phyloP scores from a whole-genome alignment of 1,284 basidiomycete species.

The Rugosomyces carneus region DNA sequence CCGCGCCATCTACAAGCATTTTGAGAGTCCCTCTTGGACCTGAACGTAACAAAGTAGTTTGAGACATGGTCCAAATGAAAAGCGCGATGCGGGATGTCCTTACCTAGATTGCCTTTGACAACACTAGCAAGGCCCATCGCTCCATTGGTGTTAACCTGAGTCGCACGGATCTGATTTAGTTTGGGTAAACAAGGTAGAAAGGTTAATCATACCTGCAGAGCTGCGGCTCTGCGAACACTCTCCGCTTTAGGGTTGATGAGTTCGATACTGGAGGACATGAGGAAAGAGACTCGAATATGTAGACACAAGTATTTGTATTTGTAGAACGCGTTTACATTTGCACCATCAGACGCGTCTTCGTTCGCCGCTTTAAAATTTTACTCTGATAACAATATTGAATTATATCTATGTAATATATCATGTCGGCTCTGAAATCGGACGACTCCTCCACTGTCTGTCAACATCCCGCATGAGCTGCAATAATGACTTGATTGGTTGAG shows the following conservation, averaged over 20 bases:
- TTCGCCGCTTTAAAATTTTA: conserved; percentile 16
- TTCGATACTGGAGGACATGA: conserved; percentile 80
- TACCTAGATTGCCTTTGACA: conserved; percentile 94
- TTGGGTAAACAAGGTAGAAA: conserved; percentile 11
- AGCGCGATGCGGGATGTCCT: conserved; percentile 19
- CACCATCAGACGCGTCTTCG: conserved; percentile 17
- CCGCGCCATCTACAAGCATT: conserved; percentile 99
- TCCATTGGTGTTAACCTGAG: conserved; percentile 82
- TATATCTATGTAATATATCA: too few species aligned
- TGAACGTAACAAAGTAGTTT: conserved; percentile 28
- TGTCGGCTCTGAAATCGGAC: conserved; percentile 9
- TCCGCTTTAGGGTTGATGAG: conserved; percentile 95
- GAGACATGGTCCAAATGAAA: conserved; percentile 8
- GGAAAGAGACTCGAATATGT: conserved; percentile 5
- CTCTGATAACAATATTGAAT: background rate
- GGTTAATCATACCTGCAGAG: conserved; percentile 72
- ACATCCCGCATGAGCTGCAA: conserved; percentile 41
- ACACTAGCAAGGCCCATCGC: conserved; percentile 97
- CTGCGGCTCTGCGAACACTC: conserved; percentile 88
- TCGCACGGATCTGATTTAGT: conserved; percentile 2
- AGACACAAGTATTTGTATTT: conserved; percentile 10
- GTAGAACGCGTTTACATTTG: conserved; percentile 20
- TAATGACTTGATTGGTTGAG: conserved; percentile 43
- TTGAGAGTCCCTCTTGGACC: conserved; percentile 95
- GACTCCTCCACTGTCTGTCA: conserved; percentile 32